Conservation (phyloP, 768 basidiomycete species). For the Boletus tomentosulus region DNA sequence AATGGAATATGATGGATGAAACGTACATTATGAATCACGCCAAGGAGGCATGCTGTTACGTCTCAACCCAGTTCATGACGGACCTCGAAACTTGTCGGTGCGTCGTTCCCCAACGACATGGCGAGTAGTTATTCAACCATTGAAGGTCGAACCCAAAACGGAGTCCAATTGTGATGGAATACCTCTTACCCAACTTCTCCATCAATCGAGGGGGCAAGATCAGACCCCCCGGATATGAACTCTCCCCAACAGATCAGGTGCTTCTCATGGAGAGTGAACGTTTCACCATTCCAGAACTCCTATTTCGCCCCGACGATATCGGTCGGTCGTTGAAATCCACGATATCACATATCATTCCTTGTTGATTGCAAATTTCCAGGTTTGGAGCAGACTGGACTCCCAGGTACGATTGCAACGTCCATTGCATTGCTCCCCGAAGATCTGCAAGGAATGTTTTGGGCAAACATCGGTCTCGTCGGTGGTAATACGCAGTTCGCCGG, state of each 20-base stretch:
- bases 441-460: constrained; percentile 92
- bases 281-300: constrained; percentile 86
- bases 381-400: constrained; percentile 75
- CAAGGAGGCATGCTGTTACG: constrained; percentile 88
- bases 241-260: constrained; percentile 59
- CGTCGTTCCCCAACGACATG: constrained; percentile 29
- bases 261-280: constrained; percentile 88
- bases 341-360: constrained; percentile 4
- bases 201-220: constrained; percentile 58
- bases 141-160: constrained; percentile 48
- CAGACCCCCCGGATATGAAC: constrained; percentile 48
- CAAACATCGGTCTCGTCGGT: constrained; percentile 86
- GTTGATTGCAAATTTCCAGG: constrained; percentile 39
- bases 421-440: constrained; percentile 76
- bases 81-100: constrained; percentile 82
- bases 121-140: constrained; percentile 17
- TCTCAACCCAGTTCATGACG: constrained; percentile 62
- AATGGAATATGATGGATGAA: constrained; percentile 99
- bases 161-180: constrained; percentile 80
- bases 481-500: constrained; percentile 75
- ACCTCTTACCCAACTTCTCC: constrained; percentile 86
- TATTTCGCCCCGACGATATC: constrained; percentile 89
- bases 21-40: constrained; percentile 91
- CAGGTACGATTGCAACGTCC: constrained; percentile 68
- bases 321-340: constrained; percentile 44